Base-by-base conservation (phyloP, 31 red algal species). In the Endocladia muricata region DNA sequence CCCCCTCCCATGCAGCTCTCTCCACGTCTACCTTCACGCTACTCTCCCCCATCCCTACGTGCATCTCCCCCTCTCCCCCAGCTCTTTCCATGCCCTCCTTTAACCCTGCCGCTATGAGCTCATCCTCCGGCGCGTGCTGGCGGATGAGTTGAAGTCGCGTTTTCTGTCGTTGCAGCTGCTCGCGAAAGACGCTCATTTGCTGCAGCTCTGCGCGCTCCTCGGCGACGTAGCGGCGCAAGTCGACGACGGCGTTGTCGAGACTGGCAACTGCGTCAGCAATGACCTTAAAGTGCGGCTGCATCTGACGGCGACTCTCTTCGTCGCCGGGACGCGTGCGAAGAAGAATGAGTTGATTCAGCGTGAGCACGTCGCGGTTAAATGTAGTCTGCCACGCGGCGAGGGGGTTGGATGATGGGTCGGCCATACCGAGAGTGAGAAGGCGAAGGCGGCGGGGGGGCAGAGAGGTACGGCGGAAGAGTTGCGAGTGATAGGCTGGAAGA, bases 191-290 rank as follows among this genome's bases (percentile, higher is more conserved):
- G 31, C 60, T 17, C 23, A 81, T 48, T 54, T 74, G 63, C 1
- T 68, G 21, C 7, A 89, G 32, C 44, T 76, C 44, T 21, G 55
- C 44, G 13, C 77, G 38, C 71, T 89, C 85, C n/a, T 75, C 64
- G 28, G 55, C 41, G 44, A 89, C 58, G 42, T 89, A 79, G 29
- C 67, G 66, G 6, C 31, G 29, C 41, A 89, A 60, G 23, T 29
- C 29, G 2, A 15, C 58, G 11, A 79, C 52, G 30, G 77, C 32
- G n/a, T 74, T 29, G 15, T 89, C 85, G 11, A 89, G 61, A 29
- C 82, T 64, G 21, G 77, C 52, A 15, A 79, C 29, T 13, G 62
- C 41, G 21, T 70, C 57, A 37, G 65, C 54, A 13, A 69, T 59
- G 17, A 41, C 41, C 2, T 75, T 57, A 31, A 89, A 60, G 2